Conservation (phyloP, 108 stramenopile species). For the Parietichytrium sp. region DNA sequence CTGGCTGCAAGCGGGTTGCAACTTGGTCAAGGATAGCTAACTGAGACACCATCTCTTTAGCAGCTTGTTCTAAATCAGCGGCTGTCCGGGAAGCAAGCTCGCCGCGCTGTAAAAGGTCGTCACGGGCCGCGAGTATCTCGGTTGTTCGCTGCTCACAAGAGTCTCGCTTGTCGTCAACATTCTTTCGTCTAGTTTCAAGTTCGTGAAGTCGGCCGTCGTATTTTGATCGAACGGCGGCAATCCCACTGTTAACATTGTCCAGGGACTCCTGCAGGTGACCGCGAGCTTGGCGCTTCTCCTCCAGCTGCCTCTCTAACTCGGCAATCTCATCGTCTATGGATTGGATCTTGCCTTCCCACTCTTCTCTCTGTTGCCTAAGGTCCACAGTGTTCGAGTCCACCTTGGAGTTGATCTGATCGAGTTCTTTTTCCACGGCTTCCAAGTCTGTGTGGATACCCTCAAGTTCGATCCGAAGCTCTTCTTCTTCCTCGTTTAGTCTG, state of each 20-base stretch:
- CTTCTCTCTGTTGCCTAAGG: neutral
- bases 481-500: neutral
- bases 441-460: slow-evolving; percentile 24
- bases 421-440: neutral
- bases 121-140: neutral
- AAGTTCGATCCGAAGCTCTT: neutral
- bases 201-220: slow-evolving; percentile 4
- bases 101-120: neutral
- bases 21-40: neutral
- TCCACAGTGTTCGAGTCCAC: slow-evolving; percentile 13
- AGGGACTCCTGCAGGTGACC: neutral
- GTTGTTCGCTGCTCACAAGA: neutral
- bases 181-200: neutral
- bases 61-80: neutral
- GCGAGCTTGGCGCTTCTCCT: neutral
- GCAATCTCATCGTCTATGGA: slow-evolving; percentile 23
- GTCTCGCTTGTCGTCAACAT: neutral
- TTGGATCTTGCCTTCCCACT: neutral
- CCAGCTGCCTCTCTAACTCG: slow-evolving; percentile 28
- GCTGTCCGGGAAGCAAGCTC: neutral
- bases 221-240: slow-evolving; percentile 7
- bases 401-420: slow-evolving; percentile 32
- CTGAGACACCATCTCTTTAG: neutral
- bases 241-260: slow-evolving; percentile 2
- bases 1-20: neutral